These are phyloP conservation scores for Grifola frondosa DNA, from an alignment of 1,284 basidiomycete species.

Conservation along the genomic window DNA sequence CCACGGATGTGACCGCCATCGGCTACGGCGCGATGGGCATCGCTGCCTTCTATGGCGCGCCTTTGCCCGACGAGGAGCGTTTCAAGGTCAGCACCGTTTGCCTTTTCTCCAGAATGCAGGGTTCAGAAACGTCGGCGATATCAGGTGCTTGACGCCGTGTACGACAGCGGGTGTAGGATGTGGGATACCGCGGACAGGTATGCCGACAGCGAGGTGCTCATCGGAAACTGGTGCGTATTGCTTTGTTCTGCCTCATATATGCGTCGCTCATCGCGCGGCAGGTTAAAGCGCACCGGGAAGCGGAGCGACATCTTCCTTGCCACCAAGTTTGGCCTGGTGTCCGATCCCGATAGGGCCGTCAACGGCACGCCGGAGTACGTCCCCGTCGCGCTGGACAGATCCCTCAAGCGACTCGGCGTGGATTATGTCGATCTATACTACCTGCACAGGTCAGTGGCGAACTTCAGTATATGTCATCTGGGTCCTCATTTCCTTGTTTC, in stretches of 20 bases:
- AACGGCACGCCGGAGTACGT: conserved; percentile 32
- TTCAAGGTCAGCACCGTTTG: conserved; percentile 18
- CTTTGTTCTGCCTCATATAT: conserved; percentile 6
- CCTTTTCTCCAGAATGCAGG: not conserved
- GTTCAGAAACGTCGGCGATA: not conserved
- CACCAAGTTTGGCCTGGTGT: conserved; percentile 41
- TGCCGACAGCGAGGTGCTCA: conserved; percentile 24
- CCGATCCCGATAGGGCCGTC: conserved; percentile 8
- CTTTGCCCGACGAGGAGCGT: conserved; percentile 26
- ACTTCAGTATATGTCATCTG: too few species aligned
- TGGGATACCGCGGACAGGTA: conserved; percentile 35
- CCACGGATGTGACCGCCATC: conserved; percentile 23
- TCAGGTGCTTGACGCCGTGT: conserved; percentile 23
- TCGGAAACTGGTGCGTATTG: conserved; percentile 26
- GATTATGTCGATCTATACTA: conserved; percentile 42
- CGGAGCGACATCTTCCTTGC: conserved; percentile 45
- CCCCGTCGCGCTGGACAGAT: conserved; percentile 29
- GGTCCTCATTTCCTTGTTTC: too few species aligned
- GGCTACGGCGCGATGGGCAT: conserved; percentile 32
- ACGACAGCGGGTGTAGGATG: conserved; percentile 24
- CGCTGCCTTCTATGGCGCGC: conserved; percentile 24
- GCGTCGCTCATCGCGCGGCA: conserved; percentile 4
- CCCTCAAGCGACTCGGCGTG: conserved; percentile 35
- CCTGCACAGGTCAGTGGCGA: conserved; percentile 29
- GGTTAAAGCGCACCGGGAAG: conserved; percentile 40